Evolutionary conservation across 768 basidiomycete genomes (phyloP).

Genomic region (Suillus brevipes): DNA sequence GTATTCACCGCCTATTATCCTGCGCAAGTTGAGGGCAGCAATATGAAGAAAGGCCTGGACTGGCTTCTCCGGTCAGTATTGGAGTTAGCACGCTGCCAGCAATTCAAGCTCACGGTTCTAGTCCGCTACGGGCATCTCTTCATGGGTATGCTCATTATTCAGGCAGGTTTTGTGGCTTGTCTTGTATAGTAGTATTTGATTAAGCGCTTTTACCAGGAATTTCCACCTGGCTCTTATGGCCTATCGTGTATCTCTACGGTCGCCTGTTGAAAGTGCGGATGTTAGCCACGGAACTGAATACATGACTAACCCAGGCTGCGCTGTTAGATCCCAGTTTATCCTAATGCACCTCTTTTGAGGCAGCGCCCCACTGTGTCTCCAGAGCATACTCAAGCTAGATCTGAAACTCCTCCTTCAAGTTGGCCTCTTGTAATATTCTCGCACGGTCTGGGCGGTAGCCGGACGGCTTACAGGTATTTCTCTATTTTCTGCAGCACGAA

Average conservation of each 20-base stretch:
- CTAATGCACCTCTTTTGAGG: slow-evolving; percentile 51
- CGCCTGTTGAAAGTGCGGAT: slow-evolving; percentile 45
- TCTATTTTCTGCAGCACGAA: neutral
- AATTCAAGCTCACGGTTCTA: slow-evolving; percentile 8
- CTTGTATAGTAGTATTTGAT: neutral
- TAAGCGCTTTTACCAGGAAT: slow-evolving; percentile 18
- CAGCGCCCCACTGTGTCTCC: slow-evolving; percentile 27
- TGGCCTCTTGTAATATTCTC: slow-evolving; percentile 87
- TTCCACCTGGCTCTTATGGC: slow-evolving; percentile 37
- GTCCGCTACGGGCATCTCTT: slow-evolving; percentile 46
- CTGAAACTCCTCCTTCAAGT: slow-evolving; percentile 22
- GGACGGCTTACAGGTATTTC: slow-evolving; percentile 64
- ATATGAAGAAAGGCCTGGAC: slow-evolving; percentile 42
- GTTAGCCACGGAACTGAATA: neutral
- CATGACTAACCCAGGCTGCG: neutral
- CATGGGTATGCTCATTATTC: slow-evolving; percentile 50
- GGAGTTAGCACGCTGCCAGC: neutral
- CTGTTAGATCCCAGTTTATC: slow-evolving; percentile 55
- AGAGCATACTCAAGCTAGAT: neutral
- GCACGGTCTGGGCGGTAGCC: slow-evolving; percentile 77
- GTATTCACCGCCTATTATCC: slow-evolving; percentile 70
- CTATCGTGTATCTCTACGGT: slow-evolving; percentile 53
- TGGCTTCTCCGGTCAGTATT: slow-evolving; percentile 58
- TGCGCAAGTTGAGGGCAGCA: slow-evolving; percentile 36
- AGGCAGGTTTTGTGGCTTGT: slow-evolving; percentile 33